Evolutionary conservation across 2,329 filamentous ascomycete genomes (phyloP), one percentile per base, ranked within the genome.

Genomic region (Stylonectria norvegica): DNA sequence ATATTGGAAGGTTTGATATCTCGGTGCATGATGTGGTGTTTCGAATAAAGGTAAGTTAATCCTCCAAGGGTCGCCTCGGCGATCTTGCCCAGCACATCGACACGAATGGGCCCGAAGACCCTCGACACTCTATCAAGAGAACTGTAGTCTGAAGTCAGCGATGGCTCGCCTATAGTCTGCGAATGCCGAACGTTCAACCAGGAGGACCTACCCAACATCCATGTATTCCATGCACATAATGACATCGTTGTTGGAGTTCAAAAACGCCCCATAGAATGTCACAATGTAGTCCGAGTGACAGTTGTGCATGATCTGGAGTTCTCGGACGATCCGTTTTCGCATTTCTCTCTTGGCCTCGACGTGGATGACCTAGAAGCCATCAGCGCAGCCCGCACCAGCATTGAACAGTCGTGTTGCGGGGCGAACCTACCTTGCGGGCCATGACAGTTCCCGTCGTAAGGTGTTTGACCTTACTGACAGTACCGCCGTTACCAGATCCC

Each of bases 161-260:
- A 15, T 9, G 28, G 8, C 10, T 17, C 18, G 29, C 5, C 16
- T 4, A 4, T 20, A 34, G 19, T 5, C 5, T 20, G 16, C 12
- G 4, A 28, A 30, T 12, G 14, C 14, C 28, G 7, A 14, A 6
- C 15, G 14, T 30, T 15, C 28, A 30, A 30, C 6, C 7, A 8
- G 11, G 17, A 20, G 3, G n/a, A 71, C 87, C 67, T 77, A 97
- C 93, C 93, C 93, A 63, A 91, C 89, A 67, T 98, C 93, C 89
- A 95, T 95, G 64, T 98, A 97, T 66, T 98, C 93, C 93, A 98
- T 98, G 66, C 93, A 98, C 84, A 98, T 91, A 56, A 97, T 94
- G 43, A 98, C 94, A 69, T 98, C 93, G 61, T 94, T 91, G 47
- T 89, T 89, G 60, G 94, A 87, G 62, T 95, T 97, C 60, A 97